Evolutionary conservation across 345 rosid species (phyloP), one percentile per base, ranked within the genome.

Genomic region (Corchorus olitorius): DNA sequence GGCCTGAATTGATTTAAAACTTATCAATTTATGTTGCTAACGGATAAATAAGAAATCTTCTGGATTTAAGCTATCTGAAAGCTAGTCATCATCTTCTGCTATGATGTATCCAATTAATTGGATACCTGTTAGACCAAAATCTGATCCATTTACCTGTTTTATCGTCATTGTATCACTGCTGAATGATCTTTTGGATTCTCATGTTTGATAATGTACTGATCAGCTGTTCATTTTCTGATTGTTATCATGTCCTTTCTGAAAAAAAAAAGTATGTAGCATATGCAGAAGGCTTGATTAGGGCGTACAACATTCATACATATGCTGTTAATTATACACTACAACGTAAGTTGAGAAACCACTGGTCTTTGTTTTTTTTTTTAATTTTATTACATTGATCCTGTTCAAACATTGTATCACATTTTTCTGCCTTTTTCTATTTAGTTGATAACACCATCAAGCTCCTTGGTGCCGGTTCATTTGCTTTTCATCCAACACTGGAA

Each of bases 361-460:
- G 20, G 56, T 77, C 5, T 15, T 20, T 61, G 19, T 5, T 34
- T 45, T 46, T 65, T 58, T 15, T 65, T 34, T 49, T 10, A 58
- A 27, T 39, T 73, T 72, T 66, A 60, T 60, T 64, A 37, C 37
- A 15, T 68, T 77, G 16, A 68, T 66, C 41, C 70, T 73, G 72
- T 37, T 53, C 50, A 75, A 43, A 41, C 48, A 46, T 13, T 8
- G 27, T 49, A 15, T 62, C 27, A 27, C 13, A 55, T 19, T 64
- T 73, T 62, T 45, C 22, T 77, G 53, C 20, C 22, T 77, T 56
- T 78, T 64, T 34, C 43, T 72, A n/a, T 77, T 83, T 78, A 92
- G 99, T 96, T 83, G 99, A 96, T 81, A 92, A 89, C 82, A 92
- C 98, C 82, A 92, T 96, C 77, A 96, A 88, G 86, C 98, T 96